These are phyloP conservation scores for Phytopythium sindhum DNA, from an alignment of 352 stramenopile genomes.

Conservation along the genomic window DNA sequence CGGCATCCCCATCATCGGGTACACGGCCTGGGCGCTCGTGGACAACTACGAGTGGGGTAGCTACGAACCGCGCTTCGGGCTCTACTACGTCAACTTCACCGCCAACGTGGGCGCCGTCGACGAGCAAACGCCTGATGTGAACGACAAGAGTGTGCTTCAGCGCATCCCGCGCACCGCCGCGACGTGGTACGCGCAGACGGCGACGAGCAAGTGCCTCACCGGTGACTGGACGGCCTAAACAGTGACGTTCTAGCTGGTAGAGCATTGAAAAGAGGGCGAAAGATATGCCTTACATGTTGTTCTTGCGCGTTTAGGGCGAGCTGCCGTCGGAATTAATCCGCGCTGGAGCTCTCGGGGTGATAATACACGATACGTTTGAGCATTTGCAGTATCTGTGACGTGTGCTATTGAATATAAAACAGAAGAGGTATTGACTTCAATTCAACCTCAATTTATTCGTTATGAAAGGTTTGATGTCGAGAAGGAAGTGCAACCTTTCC, in stretches of 20 bases:
- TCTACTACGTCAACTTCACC: constrained; percentile 47
- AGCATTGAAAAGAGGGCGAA: not conserved
- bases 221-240: not conserved
- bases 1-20: constrained; percentile 15
- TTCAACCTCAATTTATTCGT: not conserved
- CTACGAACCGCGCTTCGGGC: constrained; percentile 33
- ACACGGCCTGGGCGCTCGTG: constrained; percentile 20
- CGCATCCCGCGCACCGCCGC: constrained; percentile 29
- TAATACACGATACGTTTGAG: not conserved
- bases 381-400: not conserved
- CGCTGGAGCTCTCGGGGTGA: too few relatives aligned
- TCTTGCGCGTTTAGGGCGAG: too few relatives aligned
- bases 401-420: not conserved
- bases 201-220: constrained; percentile 30
- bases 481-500: not conserved
- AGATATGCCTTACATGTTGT: not conserved
- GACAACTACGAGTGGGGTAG: constrained; percentile 32
- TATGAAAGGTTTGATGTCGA: not conserved
- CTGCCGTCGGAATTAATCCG: too few relatives aligned
- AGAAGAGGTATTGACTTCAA: not conserved
- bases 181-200: constrained; percentile 25
- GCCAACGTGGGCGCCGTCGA: constrained; percentile 17
- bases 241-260: not conserved
- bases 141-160: constrained; percentile 9
- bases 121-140: constrained; percentile 13